phyloP scores from a whole-genome alignment of 139 green algal genomes.

The Coelastrella sp. region DNA sequence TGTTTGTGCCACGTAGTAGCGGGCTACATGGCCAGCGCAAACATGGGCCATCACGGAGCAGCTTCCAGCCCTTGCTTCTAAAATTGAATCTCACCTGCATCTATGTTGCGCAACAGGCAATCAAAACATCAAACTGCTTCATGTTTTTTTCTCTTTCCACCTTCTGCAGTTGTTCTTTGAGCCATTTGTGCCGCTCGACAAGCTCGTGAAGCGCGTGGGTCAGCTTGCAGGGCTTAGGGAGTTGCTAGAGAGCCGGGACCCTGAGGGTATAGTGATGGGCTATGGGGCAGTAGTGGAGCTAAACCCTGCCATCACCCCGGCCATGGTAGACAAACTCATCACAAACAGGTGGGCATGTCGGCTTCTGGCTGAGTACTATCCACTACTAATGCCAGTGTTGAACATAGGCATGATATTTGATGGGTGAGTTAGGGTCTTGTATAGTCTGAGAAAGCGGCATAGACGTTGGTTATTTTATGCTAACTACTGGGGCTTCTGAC shows the following conservation, averaged over 20 bases:
- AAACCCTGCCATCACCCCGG: conserved; percentile 29
- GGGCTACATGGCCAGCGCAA: no score
- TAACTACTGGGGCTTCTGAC: neutral
- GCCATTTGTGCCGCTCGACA: conserved; percentile 15
- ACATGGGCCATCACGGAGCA: no score
- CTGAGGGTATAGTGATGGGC: conserved; percentile 11
- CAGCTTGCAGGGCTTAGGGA: conserved; percentile 21
- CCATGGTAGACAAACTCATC: conserved; percentile 33
- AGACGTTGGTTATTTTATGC: no score
- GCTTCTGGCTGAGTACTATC: neutral
- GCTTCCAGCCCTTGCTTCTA: neutral
- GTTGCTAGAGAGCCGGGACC: neutral
- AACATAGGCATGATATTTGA: no score
- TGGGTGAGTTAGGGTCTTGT: no score
- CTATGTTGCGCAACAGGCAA: no score
- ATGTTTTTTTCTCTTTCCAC: no score
- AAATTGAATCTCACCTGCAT: no score
- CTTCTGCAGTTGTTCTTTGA: conserved; percentile 36
- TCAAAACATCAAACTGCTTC: no score
- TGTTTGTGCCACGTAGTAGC: no score
- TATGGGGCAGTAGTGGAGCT: conserved; percentile 27
- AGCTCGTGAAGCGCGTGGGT: neutral
- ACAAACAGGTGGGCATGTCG: neutral
- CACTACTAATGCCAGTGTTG: no score
- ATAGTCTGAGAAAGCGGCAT: no score